Base-by-base conservation (phyloP, 2,329 filamentous ascomycete species). In the Claviceps africana region DNA sequence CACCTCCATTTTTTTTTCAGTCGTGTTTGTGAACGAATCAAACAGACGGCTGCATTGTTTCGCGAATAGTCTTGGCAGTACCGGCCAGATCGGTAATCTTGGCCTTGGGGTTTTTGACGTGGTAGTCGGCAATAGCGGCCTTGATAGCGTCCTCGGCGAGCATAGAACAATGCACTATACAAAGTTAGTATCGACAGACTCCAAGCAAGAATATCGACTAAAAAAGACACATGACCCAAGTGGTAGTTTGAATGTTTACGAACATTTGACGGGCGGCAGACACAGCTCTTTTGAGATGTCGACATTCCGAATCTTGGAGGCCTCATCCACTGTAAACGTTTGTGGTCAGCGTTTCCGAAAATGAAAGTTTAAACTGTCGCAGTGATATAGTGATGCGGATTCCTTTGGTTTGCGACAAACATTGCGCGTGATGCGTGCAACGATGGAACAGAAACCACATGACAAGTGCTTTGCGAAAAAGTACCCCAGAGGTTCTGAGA, bases 271-370 rank as follows among this genome's bases (percentile, higher is more conserved):
- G 56, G 88, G 88, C 37, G 88, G 88, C 64, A 93, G 71, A 65
- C 88, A 93, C 53, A 96, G 76, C 72, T 98, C 94, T 76, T 95
- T 94, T 39, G 93, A 93, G 65, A 98, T 98, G 72, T 98, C 90
- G 3, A 91, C 95, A 72, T 98, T 98, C 74, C 88, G 85, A 62
- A 98, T 87, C 72, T 86, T 85, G 51, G 83, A 83, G 35, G 94
- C 93, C 67, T 98, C 88, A 62, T 98, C 93, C 59, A 98, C 57
- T 59, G 44, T 28, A 15, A 13, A 5, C 2, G 17, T 37, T 37
- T 8, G 5, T 37, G 5, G 19, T 25, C n/a, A 19, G 42, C 47
- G 35, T n/a, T 19, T 8, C 9, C 11, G 42, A 37, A 15, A 5
- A 35, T n/a, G 17, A 5, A 35, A 10, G 17, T 19, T 10, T 33